Evolutionary conservation across 495 filamentous ascomycete species (phyloP).

Genomic region (Baudoinia panamericana): DNA sequence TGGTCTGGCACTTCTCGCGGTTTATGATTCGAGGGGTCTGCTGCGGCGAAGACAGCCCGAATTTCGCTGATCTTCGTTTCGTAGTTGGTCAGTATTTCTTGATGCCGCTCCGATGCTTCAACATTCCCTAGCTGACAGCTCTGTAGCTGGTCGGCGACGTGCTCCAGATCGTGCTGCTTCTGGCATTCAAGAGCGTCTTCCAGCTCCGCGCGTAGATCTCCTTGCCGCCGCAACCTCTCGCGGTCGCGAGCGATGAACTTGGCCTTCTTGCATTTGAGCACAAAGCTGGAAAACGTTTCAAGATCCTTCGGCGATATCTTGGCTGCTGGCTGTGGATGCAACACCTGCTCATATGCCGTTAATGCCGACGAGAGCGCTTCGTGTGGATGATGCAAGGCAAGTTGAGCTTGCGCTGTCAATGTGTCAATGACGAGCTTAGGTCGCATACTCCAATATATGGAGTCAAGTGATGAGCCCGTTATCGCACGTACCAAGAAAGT

Average conservation of each 20-base stretch:
- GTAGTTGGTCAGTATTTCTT: slow-evolving; percentile 29
- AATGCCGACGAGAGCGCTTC: slow-evolving; percentile 61
- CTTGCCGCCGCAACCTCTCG: slow-evolving; percentile 29
- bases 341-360: slow-evolving; percentile 60
- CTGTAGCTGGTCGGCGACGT: slow-evolving; percentile 29
- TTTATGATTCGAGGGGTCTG: slow-evolving; percentile 38
- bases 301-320: slow-evolving; percentile 36
- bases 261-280: slow-evolving; percentile 56
- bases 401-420: slow-evolving; percentile 54
- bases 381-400: slow-evolving; percentile 57
- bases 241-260: slow-evolving; percentile 43
- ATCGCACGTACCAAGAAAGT: slow-evolving; percentile 42
- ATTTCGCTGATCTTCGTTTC: slow-evolving; percentile 48
- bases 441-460: no score
- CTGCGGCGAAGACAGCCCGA: slow-evolving; percentile 47
- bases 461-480: no score
- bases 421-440: no score
- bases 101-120: slow-evolving; percentile 39
- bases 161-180: slow-evolving; percentile 36
- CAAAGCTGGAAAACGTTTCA: slow-evolving; percentile 46
- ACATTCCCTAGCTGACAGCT: slow-evolving; percentile 24
- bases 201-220: slow-evolving; percentile 45
- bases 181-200: slow-evolving; percentile 33
- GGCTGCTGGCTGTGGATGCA: slow-evolving; percentile 35
- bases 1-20: slow-evolving; percentile 65